Evolutionary conservation across 179 eudicot species (phyloP).

Genomic region (Monotropa hypopitys): DNA sequence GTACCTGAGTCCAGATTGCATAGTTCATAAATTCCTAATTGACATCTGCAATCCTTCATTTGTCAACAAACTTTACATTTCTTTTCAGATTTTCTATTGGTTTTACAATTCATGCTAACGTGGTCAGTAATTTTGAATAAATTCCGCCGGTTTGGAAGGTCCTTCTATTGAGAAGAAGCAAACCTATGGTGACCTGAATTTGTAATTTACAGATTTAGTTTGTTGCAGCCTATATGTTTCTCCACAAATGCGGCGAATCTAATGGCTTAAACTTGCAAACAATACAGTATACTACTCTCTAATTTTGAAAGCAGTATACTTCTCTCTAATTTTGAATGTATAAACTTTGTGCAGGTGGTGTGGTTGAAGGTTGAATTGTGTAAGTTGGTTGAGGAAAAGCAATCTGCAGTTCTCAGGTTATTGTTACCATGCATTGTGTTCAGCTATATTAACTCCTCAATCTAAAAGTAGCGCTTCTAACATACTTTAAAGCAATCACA

Average conservation of each 20-base stretch:
- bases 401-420: constrained; percentile 82
- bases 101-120: not conserved
- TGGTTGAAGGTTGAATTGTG: constrained; percentile 82
- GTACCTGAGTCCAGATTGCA: not conserved
- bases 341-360: constrained; percentile 38
- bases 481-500: not conserved
- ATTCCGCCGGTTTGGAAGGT: not conserved
- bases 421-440: not conserved
- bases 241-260: not conserved
- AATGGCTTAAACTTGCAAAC: constrained; percentile 5
- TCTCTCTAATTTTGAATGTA: not conserved
- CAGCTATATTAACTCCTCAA: not conserved
- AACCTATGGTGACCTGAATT: not conserved
- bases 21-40: not conserved
- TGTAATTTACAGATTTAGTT: not conserved
- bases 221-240: not conserved
- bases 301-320: not conserved
- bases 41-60: not conserved
- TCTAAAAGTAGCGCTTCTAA: not conserved
- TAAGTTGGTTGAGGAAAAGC: constrained; percentile 87
- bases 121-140: not conserved
- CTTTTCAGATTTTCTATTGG: not conserved
- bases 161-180: constrained; percentile 1
- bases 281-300: not conserved
- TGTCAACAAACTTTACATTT: not conserved